Evolutionary conservation across 2,329 filamentous ascomycete species (phyloP).

Genomic region (Scedosporium apiospermum): DNA sequence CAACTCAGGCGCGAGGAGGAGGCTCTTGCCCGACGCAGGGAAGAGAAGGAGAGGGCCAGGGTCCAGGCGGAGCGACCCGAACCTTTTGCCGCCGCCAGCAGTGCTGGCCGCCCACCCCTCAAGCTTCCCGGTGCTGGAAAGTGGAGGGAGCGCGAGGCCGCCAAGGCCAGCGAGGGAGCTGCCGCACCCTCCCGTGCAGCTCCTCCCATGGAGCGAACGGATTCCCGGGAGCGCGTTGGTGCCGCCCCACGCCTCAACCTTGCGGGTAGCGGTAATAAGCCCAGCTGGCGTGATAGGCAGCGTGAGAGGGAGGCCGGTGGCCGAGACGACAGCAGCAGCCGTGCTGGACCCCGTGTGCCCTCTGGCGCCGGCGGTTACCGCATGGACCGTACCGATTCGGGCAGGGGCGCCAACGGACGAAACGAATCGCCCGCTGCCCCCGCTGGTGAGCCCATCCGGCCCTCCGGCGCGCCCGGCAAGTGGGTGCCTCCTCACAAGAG

Average conservation of each 20-base stretch:
- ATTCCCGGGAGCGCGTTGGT: slow-evolving; percentile 35
- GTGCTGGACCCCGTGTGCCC: slow-evolving; percentile 23
- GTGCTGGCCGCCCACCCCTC: slow-evolving; percentile 15
- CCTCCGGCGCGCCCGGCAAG: slow-evolving; percentile 46
- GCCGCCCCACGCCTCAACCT: slow-evolving; percentile 55
- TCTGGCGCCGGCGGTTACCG: slow-evolving; percentile 25
- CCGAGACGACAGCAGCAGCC: slow-evolving; percentile 16
- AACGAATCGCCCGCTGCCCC: slow-evolving; percentile 30
- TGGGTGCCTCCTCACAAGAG: slow-evolving; percentile 44
- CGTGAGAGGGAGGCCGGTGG: slow-evolving; percentile 33
- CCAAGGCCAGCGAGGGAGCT: slow-evolving; percentile 20
- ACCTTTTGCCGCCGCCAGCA: slow-evolving; percentile 9
- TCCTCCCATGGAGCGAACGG: slow-evolving; percentile 31
- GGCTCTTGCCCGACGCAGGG: slow-evolving; percentile 65
- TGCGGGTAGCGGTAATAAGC: slow-evolving; percentile 47
- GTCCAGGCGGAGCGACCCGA: slow-evolving; percentile 28
- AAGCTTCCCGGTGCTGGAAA: slow-evolving; percentile 25
- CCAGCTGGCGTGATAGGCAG: slow-evolving; percentile 67
- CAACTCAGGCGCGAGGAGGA: slow-evolving; percentile 84
- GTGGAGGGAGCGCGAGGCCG: slow-evolving; percentile 32
- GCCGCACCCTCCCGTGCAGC: slow-evolving; percentile 18
- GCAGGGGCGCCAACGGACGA: slow-evolving; percentile 29
- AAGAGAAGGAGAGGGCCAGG: slow-evolving; percentile 46
- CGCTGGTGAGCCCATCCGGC: slow-evolving; percentile 37
- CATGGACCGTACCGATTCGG: slow-evolving; percentile 33